Base-by-base conservation (phyloP, 2,329 filamentous ascomycete genomes). In the Monosporascus sp. region DNA sequence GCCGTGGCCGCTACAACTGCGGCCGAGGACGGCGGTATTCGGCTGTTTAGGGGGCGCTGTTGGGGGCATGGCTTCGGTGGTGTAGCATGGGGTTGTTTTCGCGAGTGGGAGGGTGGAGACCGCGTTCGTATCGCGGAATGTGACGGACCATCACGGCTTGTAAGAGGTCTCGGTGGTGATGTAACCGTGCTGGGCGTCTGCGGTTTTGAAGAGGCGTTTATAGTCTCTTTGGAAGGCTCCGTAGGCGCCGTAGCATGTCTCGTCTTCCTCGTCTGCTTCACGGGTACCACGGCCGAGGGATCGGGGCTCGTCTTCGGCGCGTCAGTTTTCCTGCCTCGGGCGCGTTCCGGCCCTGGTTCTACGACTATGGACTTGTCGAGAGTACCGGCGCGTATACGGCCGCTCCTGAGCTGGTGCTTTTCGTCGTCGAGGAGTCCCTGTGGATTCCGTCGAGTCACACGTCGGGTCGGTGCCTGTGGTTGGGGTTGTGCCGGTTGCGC, bases 401-500 rank as follows among this genome's bases (percentile, higher is more conserved):
- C 61, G 50, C 64, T 67, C 52, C 65, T 58, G 7, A 66, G 46
- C 36, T 62, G 54, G 20, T 64, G 61, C 46, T 62, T 60, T 17
- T 46, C 43, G 7, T 46, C 43, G 4, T 46, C 43, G 11, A 46
- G 4, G 60, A 52, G 34, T 62, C 55, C 31, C 5, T 44, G 38
- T 22, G 64, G 64, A 45, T 63, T 60, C 36, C 61, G 62, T 41
- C 67, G 61, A 14, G 66, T 69, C 46, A 63, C 56, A 52, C 66
- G 66, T 47, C 65, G 65, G 44, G 56, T 53, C 16, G 61, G 51
- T 26, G 54, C 41, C 14, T 55, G 51, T 24, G 51, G 34, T 43
- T 43, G 19, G 11, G 40, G 5, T 14, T 19, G 40, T 43, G 9
- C 3, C 40, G n/a, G 41, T 20, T 49, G 38, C 6, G 20, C 24